A percentile compares a stretch with the other conserved stretches of the same genome.
These are phyloP conservation scores for Scutellaria minor DNA, from an alignment of 257 asterid species.

Conservation along the genomic window DNA sequence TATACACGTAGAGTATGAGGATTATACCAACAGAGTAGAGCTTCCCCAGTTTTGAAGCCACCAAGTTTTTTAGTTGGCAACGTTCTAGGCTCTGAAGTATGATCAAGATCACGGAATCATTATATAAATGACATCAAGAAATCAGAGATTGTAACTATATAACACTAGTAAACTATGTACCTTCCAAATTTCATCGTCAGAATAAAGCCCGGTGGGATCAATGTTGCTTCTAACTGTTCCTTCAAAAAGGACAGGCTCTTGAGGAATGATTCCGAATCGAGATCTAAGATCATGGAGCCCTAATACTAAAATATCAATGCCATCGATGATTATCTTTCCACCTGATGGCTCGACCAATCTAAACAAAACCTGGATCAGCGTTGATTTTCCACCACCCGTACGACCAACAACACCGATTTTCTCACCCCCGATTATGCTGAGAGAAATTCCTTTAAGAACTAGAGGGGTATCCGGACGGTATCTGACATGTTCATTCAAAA, in stretches of 20 bases:
- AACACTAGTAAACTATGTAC: slow-evolving; percentile 33
- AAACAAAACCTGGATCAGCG: slow-evolving; percentile 88
- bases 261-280: slow-evolving; percentile 97
- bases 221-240: slow-evolving; percentile 97
- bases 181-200: slow-evolving; percentile 97
- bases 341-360: slow-evolving; percentile 95
- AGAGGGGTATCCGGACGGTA: slow-evolving; percentile 92
- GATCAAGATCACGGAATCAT: no score
- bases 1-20: background rate
- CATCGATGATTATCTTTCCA: slow-evolving; percentile 76
- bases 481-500: slow-evolving; percentile 60
- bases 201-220: slow-evolving; percentile 79
- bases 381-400: slow-evolving; percentile 97
- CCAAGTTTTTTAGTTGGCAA: slow-evolving; percentile 97
- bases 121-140: no score
- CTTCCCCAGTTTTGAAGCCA: slow-evolving; percentile 77
- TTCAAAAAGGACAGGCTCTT: slow-evolving; percentile 96
- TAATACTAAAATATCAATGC: slow-evolving; percentile 64
- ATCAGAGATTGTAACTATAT: background rate
- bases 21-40: slow-evolving; percentile 80
- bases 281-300: slow-evolving; percentile 98
- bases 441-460: slow-evolving; percentile 77
- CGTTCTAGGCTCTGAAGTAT: slow-evolving; percentile 97
- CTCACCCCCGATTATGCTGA: slow-evolving; percentile 84
- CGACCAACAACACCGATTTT: slow-evolving; percentile 98